phyloP scores from a whole-genome alignment of 352 stramenopile species.

The Globisporangium recalcitrans region DNA sequence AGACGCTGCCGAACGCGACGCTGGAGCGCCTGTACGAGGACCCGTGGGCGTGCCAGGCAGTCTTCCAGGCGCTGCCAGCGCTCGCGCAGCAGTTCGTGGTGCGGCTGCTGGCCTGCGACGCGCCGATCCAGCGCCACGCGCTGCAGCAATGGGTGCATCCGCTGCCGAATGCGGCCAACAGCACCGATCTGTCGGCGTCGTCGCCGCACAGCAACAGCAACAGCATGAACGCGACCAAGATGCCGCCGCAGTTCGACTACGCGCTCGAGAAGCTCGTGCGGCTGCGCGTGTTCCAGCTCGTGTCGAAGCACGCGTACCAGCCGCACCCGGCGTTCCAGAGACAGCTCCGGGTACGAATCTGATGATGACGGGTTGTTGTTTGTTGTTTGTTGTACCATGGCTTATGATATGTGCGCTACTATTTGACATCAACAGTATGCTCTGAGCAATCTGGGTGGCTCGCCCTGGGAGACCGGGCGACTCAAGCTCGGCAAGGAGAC shows the following conservation, averaged over 20 bases:
- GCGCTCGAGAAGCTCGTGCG: constrained; percentile 55
- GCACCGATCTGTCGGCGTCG: not conserved
- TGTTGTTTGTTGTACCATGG: not conserved
- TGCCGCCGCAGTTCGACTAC: constrained; percentile 49
- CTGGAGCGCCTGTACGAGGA: constrained; percentile 80
- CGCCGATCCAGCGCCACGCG: constrained; percentile 35
- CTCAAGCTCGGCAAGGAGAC: constrained; percentile 36
- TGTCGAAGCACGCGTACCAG: constrained; percentile 31
- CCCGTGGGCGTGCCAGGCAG: constrained; percentile 85
- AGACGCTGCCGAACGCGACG: constrained; percentile 69
- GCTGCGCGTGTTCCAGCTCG: constrained; percentile 47
- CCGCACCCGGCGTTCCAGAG: constrained; percentile 54
- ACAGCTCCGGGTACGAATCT: constrained; percentile 42
- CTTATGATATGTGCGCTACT: not conserved
- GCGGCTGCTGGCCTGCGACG: constrained; percentile 70
- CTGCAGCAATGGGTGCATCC: constrained; percentile 71
- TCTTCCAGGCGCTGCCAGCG: constrained; percentile 82
- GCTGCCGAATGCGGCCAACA: constrained; percentile 10
- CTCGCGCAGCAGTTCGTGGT: constrained; percentile 90
- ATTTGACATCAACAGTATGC: constrained; percentile 30
- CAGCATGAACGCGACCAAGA: constrained; percentile 14
- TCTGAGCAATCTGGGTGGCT: constrained; percentile 63
- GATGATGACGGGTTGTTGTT: constrained; percentile 1
- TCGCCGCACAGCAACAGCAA: constrained; percentile 5
- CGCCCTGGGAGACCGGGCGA: constrained; percentile 62